Percentiles rank a stretch among this genome's conserved stretches.
Conservation (phyloP, 2,329 filamentous ascomycete species). For the Cladosporium halotolerans region DNA sequence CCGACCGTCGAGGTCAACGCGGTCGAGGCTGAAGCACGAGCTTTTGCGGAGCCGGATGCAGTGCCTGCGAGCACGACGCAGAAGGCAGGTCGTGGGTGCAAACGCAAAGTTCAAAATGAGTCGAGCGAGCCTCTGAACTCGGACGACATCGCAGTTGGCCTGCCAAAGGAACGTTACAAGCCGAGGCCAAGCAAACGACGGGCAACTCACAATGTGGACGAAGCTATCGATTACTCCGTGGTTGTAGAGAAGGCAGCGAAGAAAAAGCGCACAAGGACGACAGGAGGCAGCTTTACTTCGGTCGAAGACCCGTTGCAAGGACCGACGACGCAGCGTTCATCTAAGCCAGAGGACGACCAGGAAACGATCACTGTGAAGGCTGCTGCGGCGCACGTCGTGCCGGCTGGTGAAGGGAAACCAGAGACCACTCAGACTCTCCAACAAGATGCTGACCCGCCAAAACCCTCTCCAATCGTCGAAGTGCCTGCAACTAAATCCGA, state of each 20-base stretch:
- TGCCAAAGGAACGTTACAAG: conserved; percentile 35
- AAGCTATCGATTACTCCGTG: conserved; percentile 29
- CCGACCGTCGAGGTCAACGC: conserved; percentile 1
- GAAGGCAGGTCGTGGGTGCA: conserved; percentile 14
- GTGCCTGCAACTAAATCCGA: not conserved
- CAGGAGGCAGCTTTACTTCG: not conserved
- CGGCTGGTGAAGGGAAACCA: no score
- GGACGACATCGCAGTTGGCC: conserved; percentile 28
- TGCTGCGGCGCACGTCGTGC: no score
- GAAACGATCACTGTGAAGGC: no score
- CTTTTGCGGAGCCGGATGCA: not conserved
- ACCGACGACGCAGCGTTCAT: not conserved
- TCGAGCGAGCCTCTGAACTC: conserved; percentile 23
- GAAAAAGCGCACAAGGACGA: conserved; percentile 36
- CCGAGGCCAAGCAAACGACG: conserved; percentile 33
- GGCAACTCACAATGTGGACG: conserved; percentile 22
- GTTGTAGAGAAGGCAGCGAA: conserved; percentile 35
- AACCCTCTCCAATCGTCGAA: conserved; percentile 1
- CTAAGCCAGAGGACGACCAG: no score
- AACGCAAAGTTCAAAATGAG: conserved; percentile 17
- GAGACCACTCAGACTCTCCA: no score
- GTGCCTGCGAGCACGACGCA: not conserved
- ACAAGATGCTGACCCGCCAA: not conserved
- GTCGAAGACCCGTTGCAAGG: not conserved
- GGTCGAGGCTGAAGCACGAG: not conserved